These are phyloP conservation scores for Tetrapisispora nanseiensis DNA, from an alignment of 805 yeast species.

Conservation along the genomic window DNA sequence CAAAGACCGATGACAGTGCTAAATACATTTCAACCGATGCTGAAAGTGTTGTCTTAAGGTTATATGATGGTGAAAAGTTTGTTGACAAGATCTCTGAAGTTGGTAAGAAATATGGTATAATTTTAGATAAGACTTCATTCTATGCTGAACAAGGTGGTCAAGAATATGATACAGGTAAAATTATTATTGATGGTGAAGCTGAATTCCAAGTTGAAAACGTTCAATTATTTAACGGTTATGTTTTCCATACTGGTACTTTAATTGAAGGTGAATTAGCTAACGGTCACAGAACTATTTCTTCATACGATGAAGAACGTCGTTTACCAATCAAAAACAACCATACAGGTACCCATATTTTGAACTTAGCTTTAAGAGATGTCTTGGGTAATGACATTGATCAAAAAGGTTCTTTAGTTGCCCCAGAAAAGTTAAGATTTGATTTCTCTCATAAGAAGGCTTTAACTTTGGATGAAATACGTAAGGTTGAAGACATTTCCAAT, in stretches of 20 bases:
- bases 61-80: conserved; percentile 59
- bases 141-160: conserved; percentile 99
- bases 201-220: conserved; percentile 89
- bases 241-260: conserved; percentile 83
- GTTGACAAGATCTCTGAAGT: conserved; percentile 38
- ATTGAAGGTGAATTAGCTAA: conserved; percentile 66
- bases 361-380: conserved; percentile 76
- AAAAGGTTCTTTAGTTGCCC: conserved; percentile 92
- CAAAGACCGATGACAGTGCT: conserved; percentile 73
- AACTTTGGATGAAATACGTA: conserved; percentile 54
- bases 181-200: conserved; percentile 76
- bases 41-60: conserved; percentile 58
- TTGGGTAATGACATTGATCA: conserved; percentile 87
- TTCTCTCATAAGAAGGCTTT: conserved; percentile 88
- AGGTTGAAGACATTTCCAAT: conserved; percentile 69
- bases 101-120: conserved; percentile 59
- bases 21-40: conserved; percentile 70
- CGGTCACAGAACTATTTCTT: conserved; percentile 67
- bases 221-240: conserved; percentile 88
- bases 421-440: conserved; percentile 92
- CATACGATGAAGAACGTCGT: conserved; percentile 87
- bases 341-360: conserved; percentile 94
- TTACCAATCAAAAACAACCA: conserved; percentile 96
- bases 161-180: conserved; percentile 88
- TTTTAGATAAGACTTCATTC: conserved; percentile 85